A percentile compares a stretch with the other conserved stretches of the same genome.
These are phyloP conservation scores for Ogataea paraovalis DNA, from an alignment of 805 yeast species.

Conservation along the genomic window DNA sequence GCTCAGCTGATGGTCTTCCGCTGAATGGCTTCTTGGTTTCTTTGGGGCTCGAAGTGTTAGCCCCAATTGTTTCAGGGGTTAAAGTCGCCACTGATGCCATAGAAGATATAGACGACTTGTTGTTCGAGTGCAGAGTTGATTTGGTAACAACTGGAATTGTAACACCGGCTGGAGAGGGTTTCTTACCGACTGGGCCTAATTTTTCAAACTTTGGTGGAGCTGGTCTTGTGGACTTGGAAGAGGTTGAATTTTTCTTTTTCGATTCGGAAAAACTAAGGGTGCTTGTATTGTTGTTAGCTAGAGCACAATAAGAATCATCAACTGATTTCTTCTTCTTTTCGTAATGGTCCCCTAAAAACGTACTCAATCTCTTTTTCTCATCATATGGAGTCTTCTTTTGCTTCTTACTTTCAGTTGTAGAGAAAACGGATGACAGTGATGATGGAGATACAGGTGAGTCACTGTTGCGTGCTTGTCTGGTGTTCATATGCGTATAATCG, in stretches of 20 bases:
- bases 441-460: slow-evolving; percentile 29
- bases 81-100: slow-evolving; percentile 4
- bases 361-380: slow-evolving; percentile 18
- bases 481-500: slow-evolving; percentile 1
- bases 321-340: slow-evolving; percentile 11
- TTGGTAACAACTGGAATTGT: slow-evolving; percentile 32
- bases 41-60: neutral
- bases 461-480: slow-evolving; percentile 6
- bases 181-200: slow-evolving; percentile 32
- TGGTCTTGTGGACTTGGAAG: slow-evolving; percentile 8
- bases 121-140: slow-evolving; percentile 21
- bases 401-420: slow-evolving; percentile 9
- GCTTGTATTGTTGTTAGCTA: neutral
- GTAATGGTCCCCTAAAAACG: slow-evolving; percentile 13
- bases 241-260: slow-evolving; percentile 4
- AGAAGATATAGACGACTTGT: slow-evolving; percentile 6
- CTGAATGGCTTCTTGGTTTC: neutral
- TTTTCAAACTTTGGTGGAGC: slow-evolving; percentile 27
- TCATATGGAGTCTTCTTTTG: slow-evolving; percentile 13
- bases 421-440: slow-evolving; percentile 11
- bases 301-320: slow-evolving; percentile 1
- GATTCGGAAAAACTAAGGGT: neutral
- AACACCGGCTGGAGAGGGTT: slow-evolving; percentile 31
- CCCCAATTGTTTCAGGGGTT: neutral
- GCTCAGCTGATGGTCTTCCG: neutral